These are phyloP conservation scores for Amanita subjunquillea DNA, from an alignment of 768 basidiomycete species.

Conservation along the genomic window DNA sequence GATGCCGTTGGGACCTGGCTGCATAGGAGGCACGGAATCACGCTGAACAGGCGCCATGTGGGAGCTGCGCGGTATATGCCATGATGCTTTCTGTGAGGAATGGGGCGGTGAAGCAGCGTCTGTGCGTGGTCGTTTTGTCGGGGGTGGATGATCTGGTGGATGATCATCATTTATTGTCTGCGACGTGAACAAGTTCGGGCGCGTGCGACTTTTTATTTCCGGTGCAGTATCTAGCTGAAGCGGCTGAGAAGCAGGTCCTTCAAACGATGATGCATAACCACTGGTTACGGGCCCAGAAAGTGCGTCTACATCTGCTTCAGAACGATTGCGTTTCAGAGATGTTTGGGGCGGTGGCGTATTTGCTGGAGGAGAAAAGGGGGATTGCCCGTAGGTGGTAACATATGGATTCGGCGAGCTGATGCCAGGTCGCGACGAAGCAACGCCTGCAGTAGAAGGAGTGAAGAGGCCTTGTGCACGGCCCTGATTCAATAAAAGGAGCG, in stretches of 20 bases:
- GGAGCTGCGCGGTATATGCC: slow-evolving; percentile 21
- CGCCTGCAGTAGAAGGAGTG: slow-evolving; percentile 70
- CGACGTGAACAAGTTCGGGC: slow-evolving; percentile 40
- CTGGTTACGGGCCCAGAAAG: slow-evolving; percentile 11
- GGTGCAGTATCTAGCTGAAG: slow-evolving; percentile 16
- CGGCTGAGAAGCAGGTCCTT: slow-evolving; percentile 14
- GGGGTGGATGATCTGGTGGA: slow-evolving; percentile 59
- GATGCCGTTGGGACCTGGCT: slow-evolving; percentile 29
- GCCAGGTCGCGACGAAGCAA: slow-evolving; percentile 25
- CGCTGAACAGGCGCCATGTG: slow-evolving; percentile 17
- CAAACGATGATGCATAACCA: slow-evolving; percentile 11
- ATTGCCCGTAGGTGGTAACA: slow-evolving; percentile 34
- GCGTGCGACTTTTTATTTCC: slow-evolving; percentile 33
- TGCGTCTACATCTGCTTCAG: slow-evolving; percentile 53
- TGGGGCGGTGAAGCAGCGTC: slow-evolving; percentile 30
- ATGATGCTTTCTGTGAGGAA: slow-evolving; percentile 21
- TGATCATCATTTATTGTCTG: slow-evolving; percentile 47
- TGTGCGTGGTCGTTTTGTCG: slow-evolving; percentile 60
- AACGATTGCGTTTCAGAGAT: slow-evolving; percentile 51
- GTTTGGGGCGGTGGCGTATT: slow-evolving; percentile 39
- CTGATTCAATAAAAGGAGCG: slow-evolving; percentile 74
- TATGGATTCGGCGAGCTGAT: slow-evolving; percentile 46
- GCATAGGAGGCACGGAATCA: slow-evolving; percentile 16
- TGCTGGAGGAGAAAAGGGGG: slow-evolving; percentile 34
- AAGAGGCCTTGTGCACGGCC: slow-evolving; percentile 81